Evolutionary conservation across 140 eudicot genomes (phyloP).

Genomic region (Senecio squalidus): DNA sequence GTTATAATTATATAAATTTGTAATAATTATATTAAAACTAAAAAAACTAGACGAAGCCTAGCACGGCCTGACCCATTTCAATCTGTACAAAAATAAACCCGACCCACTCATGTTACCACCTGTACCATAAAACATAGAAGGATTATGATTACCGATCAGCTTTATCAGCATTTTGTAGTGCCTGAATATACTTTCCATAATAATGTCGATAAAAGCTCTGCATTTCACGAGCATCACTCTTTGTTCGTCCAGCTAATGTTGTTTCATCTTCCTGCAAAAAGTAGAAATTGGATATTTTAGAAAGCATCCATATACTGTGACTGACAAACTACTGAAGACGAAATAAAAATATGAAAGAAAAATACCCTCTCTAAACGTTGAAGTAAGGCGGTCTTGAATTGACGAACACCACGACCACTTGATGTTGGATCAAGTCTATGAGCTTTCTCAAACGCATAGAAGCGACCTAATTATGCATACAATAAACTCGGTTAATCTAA

Average conservation of each 20-base stretch:
- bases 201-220: constrained; percentile 82
- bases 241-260: constrained; percentile 63
- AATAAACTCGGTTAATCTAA: too few relatives aligned
- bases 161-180: constrained; percentile 91
- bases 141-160: constrained; percentile 67
- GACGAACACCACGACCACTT: constrained; percentile 99
- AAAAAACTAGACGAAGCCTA: background rate
- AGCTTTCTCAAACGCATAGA: constrained; percentile 95
- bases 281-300: background rate
- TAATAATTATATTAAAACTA: background rate
- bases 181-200: constrained; percentile 78
- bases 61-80: background rate
- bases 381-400: too few relatives aligned
- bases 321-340: background rate
- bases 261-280: constrained; percentile 60
- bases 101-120: constrained; percentile 2
- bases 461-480: constrained; percentile 58
- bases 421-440: constrained; percentile 94
- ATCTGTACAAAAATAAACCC: too few relatives aligned
- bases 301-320: background rate
- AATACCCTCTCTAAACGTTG: constrained; percentile 81
- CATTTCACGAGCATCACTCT: constrained; percentile 99
- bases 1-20: background rate
- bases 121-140: background rate
- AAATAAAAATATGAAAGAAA: background rate